phyloP scores from a whole-genome alignment of 1,284 basidiomycete species.

The Papiliotrema terrestris region DNA sequence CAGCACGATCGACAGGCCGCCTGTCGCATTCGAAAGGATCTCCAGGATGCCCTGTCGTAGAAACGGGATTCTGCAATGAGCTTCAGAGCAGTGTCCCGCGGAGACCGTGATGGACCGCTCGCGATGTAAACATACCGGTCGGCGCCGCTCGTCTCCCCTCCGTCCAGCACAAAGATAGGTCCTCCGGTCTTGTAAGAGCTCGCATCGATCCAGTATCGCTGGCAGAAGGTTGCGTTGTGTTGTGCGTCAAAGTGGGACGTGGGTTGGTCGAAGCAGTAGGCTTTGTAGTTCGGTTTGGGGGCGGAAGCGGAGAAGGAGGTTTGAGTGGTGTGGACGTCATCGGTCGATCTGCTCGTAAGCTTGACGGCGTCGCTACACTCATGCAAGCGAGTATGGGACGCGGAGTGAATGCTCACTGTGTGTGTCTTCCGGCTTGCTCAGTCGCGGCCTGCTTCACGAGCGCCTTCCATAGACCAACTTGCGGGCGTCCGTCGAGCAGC shows the following conservation, averaged over 20 bases:
- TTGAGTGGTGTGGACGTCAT: not conserved
- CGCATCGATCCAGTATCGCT: slow-evolving; percentile 80
- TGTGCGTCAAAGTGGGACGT: slow-evolving; percentile 62
- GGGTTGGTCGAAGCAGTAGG: slow-evolving; percentile 72
- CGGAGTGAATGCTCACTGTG: not conserved
- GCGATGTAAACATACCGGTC: slow-evolving; percentile 26
- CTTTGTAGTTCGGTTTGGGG: slow-evolving; percentile 23
- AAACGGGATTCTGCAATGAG: slow-evolving; percentile 39
- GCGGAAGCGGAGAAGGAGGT: not conserved
- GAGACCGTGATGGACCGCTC: too few relatives aligned
- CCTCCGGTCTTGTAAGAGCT: slow-evolving; percentile 71
- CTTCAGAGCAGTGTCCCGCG: not conserved
- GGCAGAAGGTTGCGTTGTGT: slow-evolving; percentile 51
- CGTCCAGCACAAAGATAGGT: slow-evolving; percentile 76
- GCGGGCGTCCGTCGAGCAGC: slow-evolving; percentile 22
- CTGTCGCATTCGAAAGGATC: slow-evolving; percentile 75
- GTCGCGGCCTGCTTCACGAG: slow-evolving; percentile 17
- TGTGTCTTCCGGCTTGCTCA: not conserved
- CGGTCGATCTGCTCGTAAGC: not conserved
- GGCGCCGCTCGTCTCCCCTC: slow-evolving; percentile 65
- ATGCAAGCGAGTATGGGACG: too few relatives aligned
- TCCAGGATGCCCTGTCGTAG: slow-evolving; percentile 68
- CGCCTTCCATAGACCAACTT: slow-evolving; percentile 49
- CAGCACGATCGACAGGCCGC: slow-evolving; percentile 78
- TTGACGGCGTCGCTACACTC: not conserved